Conservation (phyloP, 306 rosid species). For the Myrica gale region DNA sequence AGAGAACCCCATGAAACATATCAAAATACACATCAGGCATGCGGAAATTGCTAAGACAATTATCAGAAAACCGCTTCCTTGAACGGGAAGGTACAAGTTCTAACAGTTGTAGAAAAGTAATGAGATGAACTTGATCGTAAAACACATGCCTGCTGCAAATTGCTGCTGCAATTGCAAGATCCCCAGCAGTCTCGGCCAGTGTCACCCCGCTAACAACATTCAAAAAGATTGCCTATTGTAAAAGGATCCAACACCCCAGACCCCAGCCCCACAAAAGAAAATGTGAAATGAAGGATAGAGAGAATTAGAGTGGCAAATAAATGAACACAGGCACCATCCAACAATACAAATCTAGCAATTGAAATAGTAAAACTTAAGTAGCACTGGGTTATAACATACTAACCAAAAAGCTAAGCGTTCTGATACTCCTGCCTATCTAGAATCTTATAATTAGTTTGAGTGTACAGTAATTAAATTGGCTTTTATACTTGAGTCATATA, state of each 20-base stretch:
- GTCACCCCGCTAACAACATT: conserved; percentile 77
- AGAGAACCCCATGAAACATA: background rate
- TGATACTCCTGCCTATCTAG: too few relatives aligned
- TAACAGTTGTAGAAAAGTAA: conserved; percentile 12
- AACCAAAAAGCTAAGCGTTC: background rate
- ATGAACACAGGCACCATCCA: conserved; percentile 8
- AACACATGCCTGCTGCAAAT: conserved; percentile 89
- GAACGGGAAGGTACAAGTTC: background rate
- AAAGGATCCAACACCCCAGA: background rate
- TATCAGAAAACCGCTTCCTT: background rate
- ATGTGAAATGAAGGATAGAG: too few relatives aligned
- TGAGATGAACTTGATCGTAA: conserved; percentile 25
- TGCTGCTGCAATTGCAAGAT: conserved; percentile 93
- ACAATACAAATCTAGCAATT: conserved; percentile 14
- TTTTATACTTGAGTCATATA: background rate
- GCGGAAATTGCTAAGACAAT: background rate
- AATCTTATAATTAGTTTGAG: too few relatives aligned
- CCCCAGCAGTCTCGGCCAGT: conserved; percentile 84
- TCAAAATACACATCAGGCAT: background rate
- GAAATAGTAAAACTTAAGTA: background rate
- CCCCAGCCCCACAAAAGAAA: conserved; percentile 18
- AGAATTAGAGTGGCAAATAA: background rate
- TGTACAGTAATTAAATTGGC: background rate
- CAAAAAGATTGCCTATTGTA: conserved; percentile 57
- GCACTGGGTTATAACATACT: background rate